phyloP scores from a whole-genome alignment of 805 yeast genomes.

The Ogataea trehalophila region DNA sequence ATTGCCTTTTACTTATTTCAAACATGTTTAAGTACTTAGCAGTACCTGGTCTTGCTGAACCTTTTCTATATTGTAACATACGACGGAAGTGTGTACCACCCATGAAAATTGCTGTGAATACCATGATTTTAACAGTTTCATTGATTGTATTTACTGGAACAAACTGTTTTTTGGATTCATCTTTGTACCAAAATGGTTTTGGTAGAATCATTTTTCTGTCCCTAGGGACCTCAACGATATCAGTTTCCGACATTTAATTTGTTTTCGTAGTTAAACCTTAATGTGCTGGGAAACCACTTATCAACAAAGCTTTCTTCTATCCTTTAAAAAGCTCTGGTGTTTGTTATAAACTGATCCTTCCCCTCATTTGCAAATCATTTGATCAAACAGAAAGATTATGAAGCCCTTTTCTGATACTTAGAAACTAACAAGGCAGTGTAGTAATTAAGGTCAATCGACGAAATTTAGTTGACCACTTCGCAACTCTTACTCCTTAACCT shows the following conservation, averaged over 20 bases:
- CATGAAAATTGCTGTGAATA: conserved; percentile 28
- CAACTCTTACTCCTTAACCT: too few species aligned
- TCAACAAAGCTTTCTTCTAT: background rate
- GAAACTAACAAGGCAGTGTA: too few species aligned
- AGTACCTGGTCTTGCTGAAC: conserved; percentile 35
- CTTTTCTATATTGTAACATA: conserved; percentile 31
- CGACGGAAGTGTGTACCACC: conserved; percentile 36
- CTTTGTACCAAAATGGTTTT: conserved; percentile 26
- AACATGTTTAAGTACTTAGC: conserved; percentile 30
- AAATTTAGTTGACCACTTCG: too few species aligned
- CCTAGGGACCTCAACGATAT: background rate
- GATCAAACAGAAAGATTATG: background rate
- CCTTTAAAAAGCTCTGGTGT: background rate
- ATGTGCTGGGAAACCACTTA: background rate
- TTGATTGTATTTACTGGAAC: conserved; percentile 29
- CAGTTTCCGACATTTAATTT: background rate
- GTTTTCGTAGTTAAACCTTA: background rate
- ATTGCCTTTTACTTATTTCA: conserved; percentile 27
- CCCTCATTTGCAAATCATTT: conserved; percentile 1
- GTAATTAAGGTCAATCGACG: too few species aligned
- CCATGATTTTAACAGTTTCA: conserved; percentile 24
- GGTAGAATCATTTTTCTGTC: conserved; percentile 15
- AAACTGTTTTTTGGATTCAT: conserved; percentile 12
- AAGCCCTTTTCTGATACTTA: too few species aligned
- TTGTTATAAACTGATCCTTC: background rate